Base-by-base conservation (phyloP, 768 basidiomycete species). In the Botryobasidium botryosum region DNA sequence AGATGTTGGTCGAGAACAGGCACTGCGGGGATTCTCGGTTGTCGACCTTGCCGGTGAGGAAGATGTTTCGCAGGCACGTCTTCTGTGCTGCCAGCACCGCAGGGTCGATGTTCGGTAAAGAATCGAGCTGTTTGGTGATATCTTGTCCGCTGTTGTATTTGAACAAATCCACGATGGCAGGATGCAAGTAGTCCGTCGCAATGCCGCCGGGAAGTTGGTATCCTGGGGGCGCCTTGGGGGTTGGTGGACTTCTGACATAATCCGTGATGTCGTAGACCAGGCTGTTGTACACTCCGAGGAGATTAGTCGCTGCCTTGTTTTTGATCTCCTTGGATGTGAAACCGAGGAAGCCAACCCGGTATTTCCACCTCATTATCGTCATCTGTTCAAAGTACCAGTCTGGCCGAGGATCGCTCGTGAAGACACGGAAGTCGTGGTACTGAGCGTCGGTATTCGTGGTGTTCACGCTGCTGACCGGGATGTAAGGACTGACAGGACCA, bases 351-450 rank as follows among this genome's bases (percentile, higher is more conserved):
- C 94, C 94, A 32, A 77, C 72, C 31, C 92, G 82, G 53, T 75
- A 75, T 43, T 75, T 79, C 68, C 80, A 94, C 5, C 94, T 82
- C 80, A 99, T 79, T 57, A 72, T 60, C 2, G 84, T 82, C 94
- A 99, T 97, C 48, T 67, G 69, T 63, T 97, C 82, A 52, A 83
- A 90, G 61, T 97, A 99, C 94, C 94, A 99, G 57, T 99, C 94
- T 0, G 94, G 92, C 6, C 94, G 75, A 0, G 81, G 79, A 56
- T 97, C 92, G 28, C 78, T 80, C 40, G 57, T 61, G 57, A 68
- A 77, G 0, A 78, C 79, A 15, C 92, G 82, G 74, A 99, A 99
- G 58, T 99, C 92, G 59, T 97, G 94, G 59, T 97, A 99, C 54
- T 75, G 68, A 1, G 80, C 67, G 54, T 90, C 82, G 15, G 63